Evolutionary conservation across 371 early-diverging fungal genomes (phyloP).

Genomic region (Saksenaea vasiformis): DNA sequence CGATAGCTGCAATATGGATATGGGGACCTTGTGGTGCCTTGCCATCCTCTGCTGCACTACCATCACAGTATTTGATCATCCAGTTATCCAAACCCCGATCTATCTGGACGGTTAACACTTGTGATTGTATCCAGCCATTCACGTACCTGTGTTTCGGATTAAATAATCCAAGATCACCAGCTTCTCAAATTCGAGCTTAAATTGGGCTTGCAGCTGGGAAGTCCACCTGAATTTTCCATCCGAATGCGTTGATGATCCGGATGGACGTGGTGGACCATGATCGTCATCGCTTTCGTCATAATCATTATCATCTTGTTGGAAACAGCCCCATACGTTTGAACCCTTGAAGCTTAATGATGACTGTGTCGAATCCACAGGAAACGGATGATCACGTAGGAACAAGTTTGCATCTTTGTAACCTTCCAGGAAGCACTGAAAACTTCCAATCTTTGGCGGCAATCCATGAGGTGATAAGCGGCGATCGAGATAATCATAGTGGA

Average conservation of each 20-base stretch:
- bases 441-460: conserved; percentile 81
- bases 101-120: conserved; percentile 7
- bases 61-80: conserved; percentile 78
- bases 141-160: conserved; percentile 84
- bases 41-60: conserved; percentile 27
- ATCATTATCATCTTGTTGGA: conserved; percentile 20
- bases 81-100: conserved; percentile 90
- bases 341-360: conserved; percentile 12
- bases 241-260: conserved; percentile 4
- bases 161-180: conserved; percentile 86
- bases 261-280: conserved; percentile 7
- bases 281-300: not conserved
- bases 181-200: conserved; percentile 82
- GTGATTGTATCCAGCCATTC: not conserved
- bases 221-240: conserved; percentile 61
- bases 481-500: conserved; percentile 73
- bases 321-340: conserved; percentile 38
- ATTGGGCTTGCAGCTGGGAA: conserved; percentile 62
- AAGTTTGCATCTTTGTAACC: conserved; percentile 83
- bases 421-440: conserved; percentile 83
- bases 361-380: conserved; percentile 19
- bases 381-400: conserved; percentile 74
- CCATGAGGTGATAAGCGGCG: conserved; percentile 40
- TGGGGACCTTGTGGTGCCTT: conserved; percentile 24
- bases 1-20: conserved; percentile 83